Conservation (phyloP, 2,329 filamentous ascomycete species). For the Alternaria novae-zelandiae region DNA sequence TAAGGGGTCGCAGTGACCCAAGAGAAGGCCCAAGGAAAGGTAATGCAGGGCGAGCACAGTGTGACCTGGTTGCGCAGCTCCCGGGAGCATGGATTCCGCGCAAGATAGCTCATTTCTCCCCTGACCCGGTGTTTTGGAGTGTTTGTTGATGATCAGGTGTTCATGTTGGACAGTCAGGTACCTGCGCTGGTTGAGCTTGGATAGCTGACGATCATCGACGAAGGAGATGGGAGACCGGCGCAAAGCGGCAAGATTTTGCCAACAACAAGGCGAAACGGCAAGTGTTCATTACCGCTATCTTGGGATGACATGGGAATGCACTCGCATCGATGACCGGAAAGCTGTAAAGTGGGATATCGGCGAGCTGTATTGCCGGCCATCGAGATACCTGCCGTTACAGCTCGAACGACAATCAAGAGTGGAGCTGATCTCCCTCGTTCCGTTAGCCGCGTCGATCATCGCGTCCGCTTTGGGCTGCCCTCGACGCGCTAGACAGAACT, state of each 20-base stretch:
- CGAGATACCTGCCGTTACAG: not conserved
- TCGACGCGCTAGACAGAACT: not conserved
- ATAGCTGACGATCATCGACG: not conserved
- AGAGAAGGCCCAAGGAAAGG: not conserved
- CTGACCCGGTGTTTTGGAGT: slow-evolving; percentile 1
- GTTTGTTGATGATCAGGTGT: not conserved
- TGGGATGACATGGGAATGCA: not conserved
- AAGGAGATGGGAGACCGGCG: not conserved
- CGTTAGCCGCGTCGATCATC: not conserved
- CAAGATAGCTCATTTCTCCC: not conserved
- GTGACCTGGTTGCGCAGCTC: not conserved
- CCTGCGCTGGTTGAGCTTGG: not conserved
- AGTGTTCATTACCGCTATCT: not conserved
- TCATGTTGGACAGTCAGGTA: not conserved
- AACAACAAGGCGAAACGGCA: not conserved
- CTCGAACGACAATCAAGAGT: not conserved
- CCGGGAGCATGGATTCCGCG: not conserved
- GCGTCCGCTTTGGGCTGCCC: not conserved
- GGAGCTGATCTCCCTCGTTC: not conserved
- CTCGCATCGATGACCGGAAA: not conserved
- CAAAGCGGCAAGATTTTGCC: not conserved
- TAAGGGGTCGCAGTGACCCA: not conserved
- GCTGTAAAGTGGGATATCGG: not conserved
- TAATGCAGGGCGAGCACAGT: not conserved
- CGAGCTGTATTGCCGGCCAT: not conserved